Evolutionary conservation across 371 early-diverging fungal genomes (phyloP).

Genomic region (Nematocida ausubeli): DNA sequence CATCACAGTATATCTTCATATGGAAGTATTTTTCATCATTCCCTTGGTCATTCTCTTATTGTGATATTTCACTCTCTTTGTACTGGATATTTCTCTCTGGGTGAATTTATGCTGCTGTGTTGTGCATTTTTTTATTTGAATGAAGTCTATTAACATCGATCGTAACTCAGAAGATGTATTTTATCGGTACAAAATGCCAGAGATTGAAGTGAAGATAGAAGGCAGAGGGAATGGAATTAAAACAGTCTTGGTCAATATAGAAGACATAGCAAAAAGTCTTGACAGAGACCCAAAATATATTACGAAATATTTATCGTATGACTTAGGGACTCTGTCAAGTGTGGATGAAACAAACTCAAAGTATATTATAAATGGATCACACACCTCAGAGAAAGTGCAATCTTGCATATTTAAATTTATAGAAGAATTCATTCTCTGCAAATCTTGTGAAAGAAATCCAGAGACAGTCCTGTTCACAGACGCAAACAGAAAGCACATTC

Average conservation of each 20-base stretch:
- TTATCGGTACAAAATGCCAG: constrained; percentile 99
- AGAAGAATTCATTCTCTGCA: constrained; percentile 87
- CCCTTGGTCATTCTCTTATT: no score
- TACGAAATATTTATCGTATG: constrained; percentile 87
- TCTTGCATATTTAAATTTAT: constrained; percentile 83
- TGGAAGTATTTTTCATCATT: no score
- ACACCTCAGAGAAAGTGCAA: constrained; percentile 82
- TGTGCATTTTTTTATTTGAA: constrained; percentile 40
- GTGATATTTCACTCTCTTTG: no score
- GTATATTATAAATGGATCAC: constrained; percentile 91
- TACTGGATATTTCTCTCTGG: no score
- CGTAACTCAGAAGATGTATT: constrained; percentile 74
- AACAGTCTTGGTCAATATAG: constrained; percentile 92
- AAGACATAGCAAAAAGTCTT: constrained; percentile 83
- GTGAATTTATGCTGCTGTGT: neutral
- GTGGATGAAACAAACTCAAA: constrained; percentile 77
- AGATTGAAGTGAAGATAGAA: constrained; percentile 74
- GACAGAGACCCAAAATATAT: constrained; percentile 77
- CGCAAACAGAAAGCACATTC: constrained; percentile 26
- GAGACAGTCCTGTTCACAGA: constrained; percentile 81
- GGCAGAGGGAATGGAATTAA: constrained; percentile 97
- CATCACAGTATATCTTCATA: no score
- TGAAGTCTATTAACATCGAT: constrained; percentile 56
- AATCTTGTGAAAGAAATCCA: constrained; percentile 81
- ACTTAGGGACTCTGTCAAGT: constrained; percentile 82